Percentiles rank a stretch among this genome's conserved stretches.
These are phyloP conservation scores for Sporothrix humicola DNA, from an alignment of 2,329 filamentous ascomycete species.

Conservation along the genomic window DNA sequence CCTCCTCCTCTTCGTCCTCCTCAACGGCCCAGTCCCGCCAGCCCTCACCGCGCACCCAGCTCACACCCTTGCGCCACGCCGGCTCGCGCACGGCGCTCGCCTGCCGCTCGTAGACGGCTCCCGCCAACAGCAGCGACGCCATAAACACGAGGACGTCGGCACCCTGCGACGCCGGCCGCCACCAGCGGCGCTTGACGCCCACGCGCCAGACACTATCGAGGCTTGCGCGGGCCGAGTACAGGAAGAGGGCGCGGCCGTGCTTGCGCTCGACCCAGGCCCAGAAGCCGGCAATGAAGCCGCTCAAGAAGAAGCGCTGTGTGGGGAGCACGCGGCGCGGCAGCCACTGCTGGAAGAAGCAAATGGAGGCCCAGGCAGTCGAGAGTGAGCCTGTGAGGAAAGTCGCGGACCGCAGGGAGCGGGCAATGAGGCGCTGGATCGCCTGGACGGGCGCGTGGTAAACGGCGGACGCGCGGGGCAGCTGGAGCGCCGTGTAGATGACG, in stretches of 20 bases:
- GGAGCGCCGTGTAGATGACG: conserved; percentile 72
- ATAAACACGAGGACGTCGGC: conserved; percentile 88
- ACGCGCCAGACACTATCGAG: conserved; percentile 90
- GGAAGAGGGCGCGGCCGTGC: conserved; percentile 69
- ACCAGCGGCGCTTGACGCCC: conserved; percentile 87
- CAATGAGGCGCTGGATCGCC: conserved; percentile 69
- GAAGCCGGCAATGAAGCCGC: conserved; percentile 81
- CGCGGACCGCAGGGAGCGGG: conserved; percentile 73
- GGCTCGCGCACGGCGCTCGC: conserved; percentile 70
- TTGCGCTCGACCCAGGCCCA: conserved; percentile 80
- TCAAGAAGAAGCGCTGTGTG: conserved; percentile 86
- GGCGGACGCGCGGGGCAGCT: conserved; percentile 66
- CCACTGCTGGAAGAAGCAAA: conserved; percentile 85
- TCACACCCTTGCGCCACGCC: conserved; percentile 72
- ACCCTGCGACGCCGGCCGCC: conserved; percentile 83
- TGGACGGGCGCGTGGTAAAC: conserved; percentile 73
- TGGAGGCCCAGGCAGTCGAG: conserved; percentile 83
- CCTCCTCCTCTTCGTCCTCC: conserved; percentile 58
- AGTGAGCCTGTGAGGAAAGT: conserved; percentile 82
- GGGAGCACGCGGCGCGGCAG: conserved; percentile 77
- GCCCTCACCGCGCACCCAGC: conserved; percentile 76
- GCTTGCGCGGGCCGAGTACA: conserved; percentile 79
- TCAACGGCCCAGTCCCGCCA: conserved; percentile 70
- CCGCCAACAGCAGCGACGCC: conserved; percentile 75
- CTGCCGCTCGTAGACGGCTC: conserved; percentile 75